A percentile compares a stretch with the other conserved stretches of the same genome.
Conservation (phyloP, 495 filamentous ascomycete species). For the Terfezia claveryi region DNA sequence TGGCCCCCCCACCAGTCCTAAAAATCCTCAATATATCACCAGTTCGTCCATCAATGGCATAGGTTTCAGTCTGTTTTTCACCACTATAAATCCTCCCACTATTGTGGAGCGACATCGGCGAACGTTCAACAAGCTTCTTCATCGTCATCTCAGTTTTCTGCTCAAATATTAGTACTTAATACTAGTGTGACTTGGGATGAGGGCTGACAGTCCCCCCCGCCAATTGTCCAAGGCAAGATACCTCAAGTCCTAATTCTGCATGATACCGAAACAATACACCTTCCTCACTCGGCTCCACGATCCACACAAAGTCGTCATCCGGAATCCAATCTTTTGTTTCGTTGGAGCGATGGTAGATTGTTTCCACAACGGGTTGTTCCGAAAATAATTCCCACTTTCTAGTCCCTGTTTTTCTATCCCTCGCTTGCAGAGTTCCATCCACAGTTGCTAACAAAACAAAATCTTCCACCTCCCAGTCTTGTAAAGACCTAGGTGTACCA, state of each 20-base stretch:
- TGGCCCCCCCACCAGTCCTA: slow-evolving; percentile 28
- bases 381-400: slow-evolving; percentile 65
- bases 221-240: slow-evolving; percentile 22
- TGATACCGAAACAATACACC: slow-evolving; percentile 77
- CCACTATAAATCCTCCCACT: slow-evolving; percentile 56
- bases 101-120: slow-evolving; percentile 24
- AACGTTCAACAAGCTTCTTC: slow-evolving; percentile 43
- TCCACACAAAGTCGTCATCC: slow-evolving; percentile 80
- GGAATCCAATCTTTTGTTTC: slow-evolving; percentile 33
- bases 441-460: slow-evolving; percentile 99
- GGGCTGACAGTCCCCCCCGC: too few relatives aligned
- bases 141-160: slow-evolving; percentile 25
- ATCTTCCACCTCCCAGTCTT: slow-evolving; percentile 99
- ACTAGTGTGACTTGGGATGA: too few relatives aligned
- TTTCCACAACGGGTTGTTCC: slow-evolving; percentile 73
- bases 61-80: slow-evolving; percentile 69
- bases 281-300: slow-evolving; percentile 77
- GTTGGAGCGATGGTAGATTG: slow-evolving; percentile 57
- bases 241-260: slow-evolving; percentile 25
- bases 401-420: slow-evolving; percentile 65
- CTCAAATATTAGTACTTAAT: neutral
- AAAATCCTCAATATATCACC: slow-evolving; percentile 50
- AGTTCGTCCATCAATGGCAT: slow-evolving; percentile 67
- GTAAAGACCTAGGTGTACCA: slow-evolving; percentile 24
- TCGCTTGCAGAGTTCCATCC: slow-evolving; percentile 85